phyloP scores from a whole-genome alignment of 2,329 filamentous ascomycete species.

The Clarireedia homoeocarpa region DNA sequence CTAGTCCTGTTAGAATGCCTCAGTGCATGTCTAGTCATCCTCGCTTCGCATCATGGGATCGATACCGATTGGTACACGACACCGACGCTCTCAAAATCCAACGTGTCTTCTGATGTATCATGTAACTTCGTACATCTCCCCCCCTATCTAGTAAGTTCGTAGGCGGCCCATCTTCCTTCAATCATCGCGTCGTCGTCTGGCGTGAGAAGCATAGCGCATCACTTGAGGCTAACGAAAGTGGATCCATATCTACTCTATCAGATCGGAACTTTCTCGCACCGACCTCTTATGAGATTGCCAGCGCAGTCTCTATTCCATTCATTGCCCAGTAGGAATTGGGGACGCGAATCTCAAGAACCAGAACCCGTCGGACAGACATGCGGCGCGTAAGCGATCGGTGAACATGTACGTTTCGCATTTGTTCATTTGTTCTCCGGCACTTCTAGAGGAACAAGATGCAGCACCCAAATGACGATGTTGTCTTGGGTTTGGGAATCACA shows the following conservation, averaged over 20 bases:
- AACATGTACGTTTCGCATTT: background rate
- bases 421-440: background rate
- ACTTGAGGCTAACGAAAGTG: background rate
- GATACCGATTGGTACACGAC: conserved; percentile 5
- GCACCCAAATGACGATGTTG: too few species aligned
- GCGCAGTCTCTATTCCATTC: conserved; percentile 1
- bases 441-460: too few species aligned
- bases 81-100: background rate
- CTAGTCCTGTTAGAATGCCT: background rate
- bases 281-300: conserved; percentile 1
- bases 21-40: background rate
- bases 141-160: too few species aligned
- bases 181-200: too few species aligned
- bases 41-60: background rate
- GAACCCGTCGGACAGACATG: background rate
- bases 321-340: background rate
- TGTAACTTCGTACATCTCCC: too few species aligned
- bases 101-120: conserved; percentile 1
- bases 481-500: too few species aligned
- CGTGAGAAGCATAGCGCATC: too few species aligned
- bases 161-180: too few species aligned
- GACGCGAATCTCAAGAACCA: background rate
- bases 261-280: background rate
- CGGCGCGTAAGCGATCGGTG: background rate
- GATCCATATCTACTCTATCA: background rate